Conservation (phyloP, 2,329 filamentous ascomycete genomes). For the Curvularia spicifera region DNA sequence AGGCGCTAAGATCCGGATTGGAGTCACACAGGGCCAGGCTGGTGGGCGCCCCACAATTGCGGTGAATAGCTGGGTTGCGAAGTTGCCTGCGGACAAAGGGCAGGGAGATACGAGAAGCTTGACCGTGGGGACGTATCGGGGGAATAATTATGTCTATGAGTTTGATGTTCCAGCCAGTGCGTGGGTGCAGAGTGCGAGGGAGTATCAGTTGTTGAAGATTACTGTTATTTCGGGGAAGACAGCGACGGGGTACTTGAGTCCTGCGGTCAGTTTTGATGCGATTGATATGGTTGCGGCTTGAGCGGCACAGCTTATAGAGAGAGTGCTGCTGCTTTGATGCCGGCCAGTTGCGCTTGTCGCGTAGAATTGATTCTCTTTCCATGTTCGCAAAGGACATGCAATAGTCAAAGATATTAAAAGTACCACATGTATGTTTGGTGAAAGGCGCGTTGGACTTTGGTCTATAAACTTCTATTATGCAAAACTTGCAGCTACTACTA, state of each 20-base stretch:
- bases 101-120: slow-evolving; percentile 30
- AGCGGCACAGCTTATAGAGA: neutral
- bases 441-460: neutral
- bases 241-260: slow-evolving; percentile 28
- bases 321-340: neutral
- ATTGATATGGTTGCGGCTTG: slow-evolving; percentile 25
- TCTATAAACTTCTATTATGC: neutral
- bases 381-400: neutral
- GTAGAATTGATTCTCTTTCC: neutral
- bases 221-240: slow-evolving; percentile 30
- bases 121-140: slow-evolving; percentile 34
- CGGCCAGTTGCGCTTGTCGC: neutral
- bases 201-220: slow-evolving; percentile 31
- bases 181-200: slow-evolving; percentile 25
- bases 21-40: slow-evolving; percentile 29
- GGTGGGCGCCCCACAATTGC: slow-evolving; percentile 28
- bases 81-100: slow-evolving; percentile 23
- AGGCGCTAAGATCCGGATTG: slow-evolving; percentile 29
- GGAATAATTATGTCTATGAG: slow-evolving; percentile 34
- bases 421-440: too few species aligned
- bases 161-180: slow-evolving; percentile 32
- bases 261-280: slow-evolving; percentile 30
- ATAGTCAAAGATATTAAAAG: too few species aligned
- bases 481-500: neutral
- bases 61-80: slow-evolving; percentile 26